Conservation (phyloP, 2,329 filamentous ascomycete species). For the Neophaeococcomyces mojaviensis region DNA sequence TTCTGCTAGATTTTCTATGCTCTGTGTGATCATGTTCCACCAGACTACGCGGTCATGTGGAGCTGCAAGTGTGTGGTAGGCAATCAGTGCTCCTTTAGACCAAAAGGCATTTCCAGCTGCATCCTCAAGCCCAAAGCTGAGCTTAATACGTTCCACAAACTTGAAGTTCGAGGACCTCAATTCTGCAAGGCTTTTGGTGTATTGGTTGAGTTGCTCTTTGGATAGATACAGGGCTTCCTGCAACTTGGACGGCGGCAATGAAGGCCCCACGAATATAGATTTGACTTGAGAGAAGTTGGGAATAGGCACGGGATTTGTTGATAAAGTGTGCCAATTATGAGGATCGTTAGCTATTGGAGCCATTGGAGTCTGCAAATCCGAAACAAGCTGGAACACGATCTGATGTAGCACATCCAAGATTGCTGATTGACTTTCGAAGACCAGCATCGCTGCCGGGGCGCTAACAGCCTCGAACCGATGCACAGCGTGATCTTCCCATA, state of each 20-base stretch:
- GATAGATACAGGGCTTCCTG: neutral
- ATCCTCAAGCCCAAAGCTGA: neutral
- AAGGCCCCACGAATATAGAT: neutral
- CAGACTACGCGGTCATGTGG: neutral
- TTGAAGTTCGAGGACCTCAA: neutral
- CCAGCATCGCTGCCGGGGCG: neutral
- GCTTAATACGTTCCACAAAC: neutral
- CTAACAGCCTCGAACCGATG: neutral
- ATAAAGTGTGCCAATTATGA: neutral
- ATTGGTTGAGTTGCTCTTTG: neutral
- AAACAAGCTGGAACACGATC: neutral
- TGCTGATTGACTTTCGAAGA: neutral
- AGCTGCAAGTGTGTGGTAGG: neutral
- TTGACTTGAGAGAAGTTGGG: neutral
- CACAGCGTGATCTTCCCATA: neutral
- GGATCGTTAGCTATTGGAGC: neutral
- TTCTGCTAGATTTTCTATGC: neutral
- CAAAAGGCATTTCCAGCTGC: neutral
- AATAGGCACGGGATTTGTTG: neutral
- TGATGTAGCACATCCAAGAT: neutral
- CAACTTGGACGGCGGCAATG: neutral
- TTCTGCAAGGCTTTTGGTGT: too few species aligned
- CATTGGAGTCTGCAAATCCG: neutral
- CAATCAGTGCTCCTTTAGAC: neutral
- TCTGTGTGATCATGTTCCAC: neutral